phyloP scores from a whole-genome alignment of 2,329 filamentous ascomycete genomes.

The Fusarium sarcochroum region DNA sequence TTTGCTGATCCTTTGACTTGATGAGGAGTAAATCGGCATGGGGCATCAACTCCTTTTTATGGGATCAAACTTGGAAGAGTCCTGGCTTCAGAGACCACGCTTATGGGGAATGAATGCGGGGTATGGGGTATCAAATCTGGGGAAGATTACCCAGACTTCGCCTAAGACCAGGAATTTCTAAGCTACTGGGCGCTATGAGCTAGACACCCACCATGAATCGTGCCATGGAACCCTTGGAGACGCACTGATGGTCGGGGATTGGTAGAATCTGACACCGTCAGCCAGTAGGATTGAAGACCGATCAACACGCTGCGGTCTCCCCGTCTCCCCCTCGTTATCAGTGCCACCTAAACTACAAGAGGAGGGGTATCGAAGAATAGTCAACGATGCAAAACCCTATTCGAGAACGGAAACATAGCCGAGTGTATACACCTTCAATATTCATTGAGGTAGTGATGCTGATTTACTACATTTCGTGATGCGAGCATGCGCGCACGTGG shows the following conservation, averaged over 20 bases:
- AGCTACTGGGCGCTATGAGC: not conserved
- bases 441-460: accelerated
- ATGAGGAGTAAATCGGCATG: not conserved
- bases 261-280: not conserved
- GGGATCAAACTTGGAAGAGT: conserved; percentile 1
- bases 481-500: no score
- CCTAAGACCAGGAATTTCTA: not conserved
- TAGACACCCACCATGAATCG: not conserved
- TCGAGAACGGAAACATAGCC: not conserved
- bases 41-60: conserved; percentile 27
- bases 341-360: not conserved
- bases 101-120: conserved; percentile 12
- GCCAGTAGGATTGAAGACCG: conserved; percentile 39
- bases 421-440: not conserved
- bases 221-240: not conserved
- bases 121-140: conserved; percentile 34
- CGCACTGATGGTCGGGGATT: not conserved
- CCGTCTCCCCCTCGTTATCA: not conserved
- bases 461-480: no score
- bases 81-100: not conserved
- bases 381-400: no score
- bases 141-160: conserved; percentile 8
- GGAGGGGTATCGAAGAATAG: no score
- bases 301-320: not conserved
- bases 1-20: not conserved